These are phyloP conservation scores for Vitis amurensis DNA, from an alignment of 164 flowering plant species.

Conservation along the genomic window DNA sequence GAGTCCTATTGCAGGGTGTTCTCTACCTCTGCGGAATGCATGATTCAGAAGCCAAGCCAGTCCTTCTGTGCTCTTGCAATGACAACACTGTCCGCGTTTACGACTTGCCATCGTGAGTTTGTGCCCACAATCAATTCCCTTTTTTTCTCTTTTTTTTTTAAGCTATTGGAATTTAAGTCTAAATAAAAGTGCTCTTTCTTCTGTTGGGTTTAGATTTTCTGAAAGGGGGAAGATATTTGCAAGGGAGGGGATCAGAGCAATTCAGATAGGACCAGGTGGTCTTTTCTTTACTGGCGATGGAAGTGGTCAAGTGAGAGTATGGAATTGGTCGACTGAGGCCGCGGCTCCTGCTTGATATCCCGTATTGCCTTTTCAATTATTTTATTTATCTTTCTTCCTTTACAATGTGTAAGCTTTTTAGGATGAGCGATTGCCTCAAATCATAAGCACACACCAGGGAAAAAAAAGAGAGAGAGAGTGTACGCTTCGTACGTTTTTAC, in stretches of 20 bases:
- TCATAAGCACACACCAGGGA: too few species aligned
- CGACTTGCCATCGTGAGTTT: conserved; percentile 90
- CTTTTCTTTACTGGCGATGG: conserved; percentile 92
- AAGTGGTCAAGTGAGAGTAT: conserved; percentile 73
- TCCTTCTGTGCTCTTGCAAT: conserved; percentile 63
- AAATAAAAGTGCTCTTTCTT: neutral
- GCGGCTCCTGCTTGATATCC: too few species aligned
- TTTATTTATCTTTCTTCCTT: too few species aligned
- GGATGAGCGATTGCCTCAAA: too few species aligned
- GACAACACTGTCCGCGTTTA: conserved; percentile 60
- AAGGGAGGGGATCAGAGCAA: conserved; percentile 69
- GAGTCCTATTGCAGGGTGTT: conserved; percentile 42
- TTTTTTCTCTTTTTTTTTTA: neutral
- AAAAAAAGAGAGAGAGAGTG: too few species aligned
- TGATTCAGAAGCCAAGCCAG: conserved; percentile 64
- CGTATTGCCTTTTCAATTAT: too few species aligned
- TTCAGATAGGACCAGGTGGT: conserved; percentile 78
- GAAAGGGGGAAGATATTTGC: conserved; percentile 77
- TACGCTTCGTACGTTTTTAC: too few species aligned
- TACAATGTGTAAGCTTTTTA: too few species aligned
- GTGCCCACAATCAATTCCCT: neutral
- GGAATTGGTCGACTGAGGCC: conserved; percentile 44
- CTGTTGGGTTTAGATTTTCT: conserved; percentile 43
- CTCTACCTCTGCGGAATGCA: conserved; percentile 61
- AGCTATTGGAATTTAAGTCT: neutral